Evolutionary conservation across 1,139 yeast genomes (phyloP), one percentile per base, ranked within the genome.

Genomic region (Blastobotrys aristatus): DNA sequence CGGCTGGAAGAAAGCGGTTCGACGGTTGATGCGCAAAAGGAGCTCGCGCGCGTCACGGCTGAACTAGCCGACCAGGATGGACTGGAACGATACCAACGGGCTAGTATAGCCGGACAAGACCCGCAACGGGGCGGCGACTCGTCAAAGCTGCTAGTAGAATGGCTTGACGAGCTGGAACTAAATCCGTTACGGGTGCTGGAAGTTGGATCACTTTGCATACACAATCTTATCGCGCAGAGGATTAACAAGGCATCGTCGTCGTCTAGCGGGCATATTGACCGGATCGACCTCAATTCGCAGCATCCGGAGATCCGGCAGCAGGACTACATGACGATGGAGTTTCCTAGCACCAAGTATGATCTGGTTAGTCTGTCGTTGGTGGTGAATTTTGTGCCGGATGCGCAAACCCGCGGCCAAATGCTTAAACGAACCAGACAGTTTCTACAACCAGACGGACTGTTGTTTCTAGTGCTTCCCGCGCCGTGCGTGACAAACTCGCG

Each of bases 401-500:
- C 90, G 0, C 60, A 59, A 14, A 76, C 71, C 26, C 67, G 98
- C 44, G 97, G 97, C 1, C 77, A 76, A 11, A 89, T 90, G 97
- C 69, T 89, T 53, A 57, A 60, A 29, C 65, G 85, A 50, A 76
- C 88, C 2, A 71, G 79, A 1, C 53, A 71, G 33, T 90, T 88
- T 61, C 67, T 88, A 43, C 56, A 58, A 1, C 72, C 72, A 0
- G 14, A 14, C 11, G 43, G 40, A 2, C 64, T 76, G 21, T 65
- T 87, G 3, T 90, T 90, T 61, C 65, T 92, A 14, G 97, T 92
- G 1, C 68, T 90, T 6, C 98, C 98, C 0, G 71, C 85, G 29
- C 96, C 97, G 0, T 92, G 98, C 63, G 71, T 88, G 1, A 63
- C 70, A 7, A 89, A 90, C 62, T 89, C 97, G 0, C 71, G 97